phyloP scores from a whole-genome alignment of 106 monocot genomes.

The Apostasia ramifera region DNA sequence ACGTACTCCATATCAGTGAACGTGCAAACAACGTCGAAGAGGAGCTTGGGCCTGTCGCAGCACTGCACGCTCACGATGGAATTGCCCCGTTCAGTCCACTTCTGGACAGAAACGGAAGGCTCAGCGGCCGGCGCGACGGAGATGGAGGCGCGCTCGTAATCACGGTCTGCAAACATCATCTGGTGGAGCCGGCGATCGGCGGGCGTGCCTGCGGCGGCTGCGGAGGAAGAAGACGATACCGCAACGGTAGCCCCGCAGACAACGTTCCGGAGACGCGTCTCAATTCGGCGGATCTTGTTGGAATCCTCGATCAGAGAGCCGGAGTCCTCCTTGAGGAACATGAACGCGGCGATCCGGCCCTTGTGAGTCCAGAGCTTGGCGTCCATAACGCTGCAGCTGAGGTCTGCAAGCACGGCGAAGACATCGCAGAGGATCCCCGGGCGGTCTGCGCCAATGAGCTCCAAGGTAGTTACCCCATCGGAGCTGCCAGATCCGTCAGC shows the following conservation, averaged over 20 bases:
- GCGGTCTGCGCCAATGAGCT: conserved; percentile 65
- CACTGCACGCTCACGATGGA: conserved; percentile 78
- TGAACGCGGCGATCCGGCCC: conserved; percentile 41
- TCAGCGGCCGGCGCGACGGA: conserved; percentile 11
- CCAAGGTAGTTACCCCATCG: conserved; percentile 28
- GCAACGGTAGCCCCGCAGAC: conserved; percentile 14
- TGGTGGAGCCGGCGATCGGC: conserved; percentile 45
- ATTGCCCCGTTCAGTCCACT: conserved; percentile 77
- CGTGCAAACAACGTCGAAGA: conserved; percentile 88
- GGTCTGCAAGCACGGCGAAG: conserved; percentile 57
- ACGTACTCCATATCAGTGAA: conserved; percentile 92
- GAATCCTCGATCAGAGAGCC: conserved; percentile 22
- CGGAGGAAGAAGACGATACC: conserved; percentile 15
- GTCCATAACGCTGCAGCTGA: conserved; percentile 44
- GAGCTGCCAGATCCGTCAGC: conserved; percentile 7
- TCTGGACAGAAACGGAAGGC: conserved; percentile 57
- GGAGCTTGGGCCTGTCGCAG: conserved; percentile 73
- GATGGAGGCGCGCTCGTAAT: conserved; percentile 30
- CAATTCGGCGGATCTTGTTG: conserved; percentile 24
- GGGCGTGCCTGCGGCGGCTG: background rate
- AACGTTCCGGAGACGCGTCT: conserved; percentile 46
- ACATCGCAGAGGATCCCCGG: conserved; percentile 66
- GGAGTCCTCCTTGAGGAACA: conserved; percentile 35
- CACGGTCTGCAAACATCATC: conserved; percentile 54
- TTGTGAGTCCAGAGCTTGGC: conserved; percentile 67